Evolutionary conservation across 140 eudicot species (phyloP), one percentile per base, ranked within the genome.

Genomic region (Flaveria floridana): DNA sequence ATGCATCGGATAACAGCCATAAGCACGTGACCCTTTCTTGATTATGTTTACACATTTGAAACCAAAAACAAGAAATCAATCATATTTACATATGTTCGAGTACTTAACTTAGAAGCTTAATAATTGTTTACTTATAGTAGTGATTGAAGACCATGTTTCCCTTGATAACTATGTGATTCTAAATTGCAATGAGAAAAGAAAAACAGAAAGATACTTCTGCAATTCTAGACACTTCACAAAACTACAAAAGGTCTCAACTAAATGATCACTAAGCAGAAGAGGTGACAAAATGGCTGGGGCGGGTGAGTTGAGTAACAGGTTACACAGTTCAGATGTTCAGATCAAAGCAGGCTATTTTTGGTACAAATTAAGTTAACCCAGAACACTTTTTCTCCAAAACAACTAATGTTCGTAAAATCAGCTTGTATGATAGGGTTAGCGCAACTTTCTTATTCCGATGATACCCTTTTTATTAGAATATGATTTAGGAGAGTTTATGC

Each of bases 1-100:
- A 65, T 41, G 76, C 51, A 48, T 70, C 67, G 57, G 44, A 39
- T 28, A 58, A 39, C 26, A 52, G 12, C 21, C 21, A 7, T 52
- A 52, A 15, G 58, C 58, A 28, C 37, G 6, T 14, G 20, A 11
- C 21, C 14, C 9, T 42, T 41, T 68, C 59, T 26, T 52, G 16
- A 15, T 70, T 23, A 50, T 26, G 44, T 34, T 52, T 3, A 53
- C 34, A 47, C 25, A 11, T 23, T 23, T n/a, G 48, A 52, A 44
- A 28, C 15, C 14, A 44, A 28, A 68, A 68, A 57, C 73, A 57
- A 26, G 28, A 66, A 76, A 65, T 7, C 8, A 26, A 7, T 18
- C 12, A 14, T 12, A 19, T 44, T 20, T 68, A 7, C 57, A 42
- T 68, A 67, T 42, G 19, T 68, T 8, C 8, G 15, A 50, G 57